Evolutionary conservation across 2,329 filamentous ascomycete species (phyloP).

Genomic region (Ophiosphaerella korrae): DNA sequence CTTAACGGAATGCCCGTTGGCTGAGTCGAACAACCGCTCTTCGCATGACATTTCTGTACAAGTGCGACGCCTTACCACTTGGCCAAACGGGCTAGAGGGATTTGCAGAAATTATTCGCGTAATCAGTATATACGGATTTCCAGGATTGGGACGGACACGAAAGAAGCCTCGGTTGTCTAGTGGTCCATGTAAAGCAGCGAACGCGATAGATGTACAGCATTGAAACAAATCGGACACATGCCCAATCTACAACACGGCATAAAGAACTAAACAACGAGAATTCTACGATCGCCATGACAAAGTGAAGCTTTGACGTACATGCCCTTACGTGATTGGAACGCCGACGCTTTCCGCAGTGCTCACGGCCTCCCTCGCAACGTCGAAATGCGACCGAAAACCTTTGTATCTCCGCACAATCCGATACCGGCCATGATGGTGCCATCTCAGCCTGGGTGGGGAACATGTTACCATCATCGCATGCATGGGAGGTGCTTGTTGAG

Average conservation of each 20-base stretch:
- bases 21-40: background rate
- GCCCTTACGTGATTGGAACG: background rate
- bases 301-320: background rate
- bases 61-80: background rate
- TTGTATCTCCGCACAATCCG: slow-evolving; percentile 14
- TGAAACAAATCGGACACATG: too few species aligned
- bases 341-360: slow-evolving; percentile 25
- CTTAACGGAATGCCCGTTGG: background rate
- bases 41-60: background rate
- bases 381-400: slow-evolving; percentile 8
- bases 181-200: too few species aligned
- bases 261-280: too few species aligned
- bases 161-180: too few species aligned
- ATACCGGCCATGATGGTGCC: slow-evolving; percentile 18
- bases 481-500: slow-evolving; percentile 8
- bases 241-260: too few species aligned
- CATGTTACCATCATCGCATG: slow-evolving; percentile 10
- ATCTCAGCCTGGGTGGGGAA: slow-evolving; percentile 12
- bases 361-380: slow-evolving; percentile 19
- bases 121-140: too few species aligned
- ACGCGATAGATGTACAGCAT: too few species aligned
- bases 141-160: too few species aligned
- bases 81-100: background rate
- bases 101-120: background rate
- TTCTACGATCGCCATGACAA: too few species aligned